phyloP scores from a whole-genome alignment of 257 asterid species.

The Solanum ossicruentum region DNA sequence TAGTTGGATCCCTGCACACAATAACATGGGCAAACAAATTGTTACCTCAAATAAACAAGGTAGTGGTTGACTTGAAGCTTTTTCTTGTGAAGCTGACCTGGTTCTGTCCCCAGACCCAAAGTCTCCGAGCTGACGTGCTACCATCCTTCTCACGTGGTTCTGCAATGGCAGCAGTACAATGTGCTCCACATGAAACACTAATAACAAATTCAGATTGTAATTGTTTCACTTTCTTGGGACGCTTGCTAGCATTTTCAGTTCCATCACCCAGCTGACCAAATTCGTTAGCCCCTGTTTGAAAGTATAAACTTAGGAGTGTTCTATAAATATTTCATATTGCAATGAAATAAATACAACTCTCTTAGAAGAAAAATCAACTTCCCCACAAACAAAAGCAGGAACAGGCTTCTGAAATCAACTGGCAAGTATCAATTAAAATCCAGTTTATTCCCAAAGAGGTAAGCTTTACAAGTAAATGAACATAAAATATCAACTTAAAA shows the following conservation, averaged over 20 bases:
- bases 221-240: slow-evolving; percentile 66
- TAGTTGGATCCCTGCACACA: slow-evolving; percentile 55
- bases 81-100: slow-evolving; percentile 36
- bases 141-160: slow-evolving; percentile 83
- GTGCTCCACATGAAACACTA: slow-evolving; percentile 89
- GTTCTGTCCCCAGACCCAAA: slow-evolving; percentile 99
- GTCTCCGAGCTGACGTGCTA: slow-evolving; percentile 53
- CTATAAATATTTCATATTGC: not conserved
- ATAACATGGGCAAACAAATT: not conserved
- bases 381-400: not conserved
- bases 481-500: not conserved
- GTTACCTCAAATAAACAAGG: not conserved
- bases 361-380: not conserved
- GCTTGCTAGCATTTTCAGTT: slow-evolving; percentile 53
- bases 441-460: not conserved
- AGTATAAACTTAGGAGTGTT: not conserved
- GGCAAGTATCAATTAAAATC: not conserved
- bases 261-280: slow-evolving; percentile 99
- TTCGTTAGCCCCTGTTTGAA: slow-evolving; percentile 71
- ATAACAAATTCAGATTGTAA: slow-evolving; percentile 70
- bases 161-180: slow-evolving; percentile 86
- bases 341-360: not conserved
- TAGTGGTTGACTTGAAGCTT: not conserved
- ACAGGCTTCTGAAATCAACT: not conserved
- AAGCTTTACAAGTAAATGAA: not conserved